Evolutionary conservation across 1,284 basidiomycete genomes (phyloP), one percentile per base, ranked within the genome.

Genomic region (Rhodotorula sp.): DNA sequence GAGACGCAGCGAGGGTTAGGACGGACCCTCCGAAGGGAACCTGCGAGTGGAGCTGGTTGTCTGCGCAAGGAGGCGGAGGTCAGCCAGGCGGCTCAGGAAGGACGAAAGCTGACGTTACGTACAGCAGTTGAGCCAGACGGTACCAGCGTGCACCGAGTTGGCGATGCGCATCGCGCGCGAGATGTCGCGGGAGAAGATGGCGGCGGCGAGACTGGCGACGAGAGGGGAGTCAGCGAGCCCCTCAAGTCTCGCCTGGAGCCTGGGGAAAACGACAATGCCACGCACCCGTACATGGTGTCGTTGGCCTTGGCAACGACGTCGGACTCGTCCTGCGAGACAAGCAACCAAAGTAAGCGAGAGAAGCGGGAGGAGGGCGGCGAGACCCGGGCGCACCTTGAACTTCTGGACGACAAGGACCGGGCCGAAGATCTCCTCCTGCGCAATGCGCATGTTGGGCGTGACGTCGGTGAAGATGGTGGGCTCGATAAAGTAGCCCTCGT

Each of bases 391-490:
- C 73, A 79, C 79, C 74, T 77, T 78, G 77, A 81, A 81, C 73
- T 80, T 80, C 77, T 81, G 77, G 56, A 83, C 77, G 71, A 83
- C 84, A 68, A 86, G 86, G 60, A 91, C 89, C 55, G 92, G 92
- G 10, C 91, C 92, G 67, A 80, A 81, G 73, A 80, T 80, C 70
- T 96, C 94, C 82, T 96, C 94, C 77, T 85, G 82, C 70, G 91
- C 88, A 78, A 97, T 95, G 82, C 86, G 88, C 89, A 94, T 92
- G 71, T 89, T 84, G 40, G 86, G 83, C 59, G 81, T 85, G 51
- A 87, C 86, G 78, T 93, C 84, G 52, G 88, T 88, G 84, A 95
- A 94, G 80, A 95, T 87, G 47, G 92, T 95, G n/a, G 89, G 90
- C 78, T 83, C 75, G 68, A 84, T 82, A 75, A 82, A 86, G 81